Conservation (phyloP, 2,329 filamentous ascomycete species). For the Teratosphaeria gauchensis region DNA sequence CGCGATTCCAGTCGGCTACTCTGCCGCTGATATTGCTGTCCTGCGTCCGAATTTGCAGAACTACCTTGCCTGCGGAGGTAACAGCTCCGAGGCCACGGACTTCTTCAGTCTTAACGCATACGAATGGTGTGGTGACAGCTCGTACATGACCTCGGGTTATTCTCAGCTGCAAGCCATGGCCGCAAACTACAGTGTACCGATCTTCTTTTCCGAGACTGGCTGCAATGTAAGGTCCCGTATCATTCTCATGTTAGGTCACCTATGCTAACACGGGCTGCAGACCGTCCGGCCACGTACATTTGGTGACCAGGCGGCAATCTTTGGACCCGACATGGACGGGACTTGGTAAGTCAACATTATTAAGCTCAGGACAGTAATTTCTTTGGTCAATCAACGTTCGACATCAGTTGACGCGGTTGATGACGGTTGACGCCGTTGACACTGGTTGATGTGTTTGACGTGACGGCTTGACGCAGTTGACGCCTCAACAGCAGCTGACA, state of each 20-base stretch:
- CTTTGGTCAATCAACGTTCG: conserved; percentile 10
- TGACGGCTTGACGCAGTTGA: too few relatives aligned
- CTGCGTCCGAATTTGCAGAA: conserved; percentile 56
- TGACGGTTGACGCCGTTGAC: neutral
- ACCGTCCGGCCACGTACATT: conserved; percentile 47
- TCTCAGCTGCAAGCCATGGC: conserved; percentile 56
- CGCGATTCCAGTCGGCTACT: conserved; percentile 76
- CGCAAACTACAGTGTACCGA: conserved; percentile 63
- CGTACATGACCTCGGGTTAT: conserved; percentile 60
- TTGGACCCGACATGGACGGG: conserved; percentile 61
- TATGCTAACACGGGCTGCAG: conserved; percentile 19
- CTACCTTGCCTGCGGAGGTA: conserved; percentile 69
- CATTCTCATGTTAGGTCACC: neutral
- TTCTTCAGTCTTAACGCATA: conserved; percentile 76
- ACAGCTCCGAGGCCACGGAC: conserved; percentile 61
- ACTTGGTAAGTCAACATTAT: conserved; percentile 33
- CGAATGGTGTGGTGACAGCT: conserved; percentile 44
- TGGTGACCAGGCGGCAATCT: conserved; percentile 65
- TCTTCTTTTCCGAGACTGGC: conserved; percentile 84
- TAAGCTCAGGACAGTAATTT: neutral
- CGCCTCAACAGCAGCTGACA: too few relatives aligned
- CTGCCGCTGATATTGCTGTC: conserved; percentile 71
- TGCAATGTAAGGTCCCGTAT: conserved; percentile 47
- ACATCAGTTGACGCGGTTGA: neutral
- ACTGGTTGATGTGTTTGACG: neutral